Percentiles rank a stretch among this genome's conserved stretches.
Evolutionary conservation across 2,329 filamentous ascomycete genomes (phyloP).

Genomic region (Diaporthe sp.): DNA sequence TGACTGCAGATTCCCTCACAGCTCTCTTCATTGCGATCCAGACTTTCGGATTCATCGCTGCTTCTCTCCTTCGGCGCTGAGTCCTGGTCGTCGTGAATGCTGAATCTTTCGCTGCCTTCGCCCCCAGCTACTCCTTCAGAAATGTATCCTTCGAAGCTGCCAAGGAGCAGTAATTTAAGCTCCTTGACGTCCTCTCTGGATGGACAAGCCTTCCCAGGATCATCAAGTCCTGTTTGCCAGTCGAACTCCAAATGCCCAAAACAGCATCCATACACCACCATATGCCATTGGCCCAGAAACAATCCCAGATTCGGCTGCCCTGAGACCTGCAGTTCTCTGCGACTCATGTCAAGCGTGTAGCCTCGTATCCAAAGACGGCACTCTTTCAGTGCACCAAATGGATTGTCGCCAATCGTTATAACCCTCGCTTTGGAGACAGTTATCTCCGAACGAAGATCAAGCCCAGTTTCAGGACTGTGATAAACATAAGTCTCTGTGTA

Average conservation of each 20-base stretch:
- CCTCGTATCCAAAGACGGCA: slow-evolving; percentile 3
- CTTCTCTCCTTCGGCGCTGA: neutral
- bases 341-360: neutral
- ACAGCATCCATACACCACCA: neutral
- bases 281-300: neutral
- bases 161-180: neutral
- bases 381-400: neutral
- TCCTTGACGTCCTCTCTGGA: neutral
- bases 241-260: neutral
- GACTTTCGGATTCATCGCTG: neutral
- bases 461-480: neutral
- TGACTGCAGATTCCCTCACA: neutral
- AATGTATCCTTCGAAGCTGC: neutral
- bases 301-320: neutral
- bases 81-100: neutral
- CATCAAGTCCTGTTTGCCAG: no score
- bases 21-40: neutral
- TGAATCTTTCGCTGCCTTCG: neutral
- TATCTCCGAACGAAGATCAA: neutral
- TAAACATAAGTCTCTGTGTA: neutral
- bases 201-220: accelerated
- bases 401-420: neutral
- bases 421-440: neutral
- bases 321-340: neutral
- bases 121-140: neutral